Evolutionary conservation across 257 asterid species (phyloP).

Genomic region (Agastache rugosa): DNA sequence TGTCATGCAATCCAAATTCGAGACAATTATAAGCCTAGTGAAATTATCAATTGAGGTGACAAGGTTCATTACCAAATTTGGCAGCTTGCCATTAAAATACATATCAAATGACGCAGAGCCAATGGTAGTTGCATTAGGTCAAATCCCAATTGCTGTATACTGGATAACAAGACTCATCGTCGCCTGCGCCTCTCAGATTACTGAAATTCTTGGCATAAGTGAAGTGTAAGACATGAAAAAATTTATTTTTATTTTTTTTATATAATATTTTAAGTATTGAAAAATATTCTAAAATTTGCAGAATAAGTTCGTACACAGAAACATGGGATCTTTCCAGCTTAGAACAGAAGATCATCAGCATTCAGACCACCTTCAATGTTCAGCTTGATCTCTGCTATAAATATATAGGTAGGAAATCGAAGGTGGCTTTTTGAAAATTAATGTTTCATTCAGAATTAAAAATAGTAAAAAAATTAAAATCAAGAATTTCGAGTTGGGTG

Average conservation of each 20-base stretch:
- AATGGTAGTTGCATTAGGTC: slow-evolving; percentile 43
- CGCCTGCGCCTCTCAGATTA: slow-evolving; percentile 59
- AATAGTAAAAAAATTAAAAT: too few species aligned
- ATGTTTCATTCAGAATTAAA: not conserved
- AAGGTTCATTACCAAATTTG: slow-evolving; percentile 56
- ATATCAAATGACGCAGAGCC: slow-evolving; percentile 58
- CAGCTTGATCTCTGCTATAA: slow-evolving; percentile 62
- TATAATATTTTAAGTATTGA: too few species aligned
- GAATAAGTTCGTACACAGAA: slow-evolving; percentile 56
- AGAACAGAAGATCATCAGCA: slow-evolving; percentile 55
- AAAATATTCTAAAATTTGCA: slow-evolving; percentile 42
- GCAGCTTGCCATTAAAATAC: slow-evolving; percentile 58
- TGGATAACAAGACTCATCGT: slow-evolving; percentile 71
- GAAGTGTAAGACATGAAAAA: slow-evolving; percentile 72
- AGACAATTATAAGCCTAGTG: slow-evolving; percentile 53
- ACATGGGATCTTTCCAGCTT: slow-evolving; percentile 75
- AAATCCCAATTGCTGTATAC: slow-evolving; percentile 67
- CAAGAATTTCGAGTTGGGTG: too few species aligned
- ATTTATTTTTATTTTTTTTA: too few species aligned
- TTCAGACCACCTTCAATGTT: slow-evolving; percentile 56
- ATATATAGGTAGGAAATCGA: slow-evolving; percentile 51
- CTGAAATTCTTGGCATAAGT: slow-evolving; percentile 49
- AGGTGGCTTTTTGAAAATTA: too few species aligned
- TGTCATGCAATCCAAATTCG: slow-evolving; percentile 53
- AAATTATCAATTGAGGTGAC: slow-evolving; percentile 61